Evolutionary conservation across 2,329 filamentous ascomycete genomes (phyloP).

Genomic region (Fusarium sp.): DNA sequence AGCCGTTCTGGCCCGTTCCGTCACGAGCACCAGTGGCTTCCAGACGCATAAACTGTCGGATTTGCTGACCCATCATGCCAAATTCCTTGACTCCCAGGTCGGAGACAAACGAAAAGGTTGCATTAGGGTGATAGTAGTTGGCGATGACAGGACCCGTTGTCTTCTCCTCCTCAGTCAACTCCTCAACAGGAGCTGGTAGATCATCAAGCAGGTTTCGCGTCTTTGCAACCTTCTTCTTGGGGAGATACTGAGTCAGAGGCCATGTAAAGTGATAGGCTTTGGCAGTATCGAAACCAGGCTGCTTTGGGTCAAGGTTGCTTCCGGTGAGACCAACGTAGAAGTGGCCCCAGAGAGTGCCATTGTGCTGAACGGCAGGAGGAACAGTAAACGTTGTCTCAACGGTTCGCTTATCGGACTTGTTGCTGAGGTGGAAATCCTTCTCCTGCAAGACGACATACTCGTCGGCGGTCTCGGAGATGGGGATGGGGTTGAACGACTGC

Average conservation of each 20-base stretch:
- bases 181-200: slow-evolving; percentile 49
- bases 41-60: slow-evolving; percentile 81
- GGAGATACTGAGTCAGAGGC: slow-evolving; percentile 88
- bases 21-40: slow-evolving; percentile 87
- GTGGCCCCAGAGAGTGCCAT: slow-evolving; percentile 94
- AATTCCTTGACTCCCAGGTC: slow-evolving; percentile 78
- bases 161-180: slow-evolving; percentile 63
- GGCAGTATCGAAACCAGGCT: slow-evolving; percentile 75
- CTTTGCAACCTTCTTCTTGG: slow-evolving; percentile 91
- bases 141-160: slow-evolving; percentile 75
- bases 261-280: slow-evolving; percentile 86
- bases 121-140: slow-evolving; percentile 95
- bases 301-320: slow-evolving; percentile 78
- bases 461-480: slow-evolving; percentile 71
- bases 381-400: slow-evolving; percentile 82
- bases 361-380: slow-evolving; percentile 84
- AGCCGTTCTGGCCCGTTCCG: slow-evolving; percentile 84
- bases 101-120: slow-evolving; percentile 88
- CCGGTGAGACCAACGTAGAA: slow-evolving; percentile 88
- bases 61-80: slow-evolving; percentile 74
- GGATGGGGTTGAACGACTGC: slow-evolving; percentile 74
- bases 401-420: slow-evolving; percentile 81
- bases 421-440: slow-evolving; percentile 80
- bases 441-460: slow-evolving; percentile 82
- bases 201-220: slow-evolving; percentile 84